A percentile compares a stretch with the other conserved stretches of the same genome.
phyloP scores from a whole-genome alignment of 2,329 filamentous ascomycete species.

The Lojkania enalia region DNA sequence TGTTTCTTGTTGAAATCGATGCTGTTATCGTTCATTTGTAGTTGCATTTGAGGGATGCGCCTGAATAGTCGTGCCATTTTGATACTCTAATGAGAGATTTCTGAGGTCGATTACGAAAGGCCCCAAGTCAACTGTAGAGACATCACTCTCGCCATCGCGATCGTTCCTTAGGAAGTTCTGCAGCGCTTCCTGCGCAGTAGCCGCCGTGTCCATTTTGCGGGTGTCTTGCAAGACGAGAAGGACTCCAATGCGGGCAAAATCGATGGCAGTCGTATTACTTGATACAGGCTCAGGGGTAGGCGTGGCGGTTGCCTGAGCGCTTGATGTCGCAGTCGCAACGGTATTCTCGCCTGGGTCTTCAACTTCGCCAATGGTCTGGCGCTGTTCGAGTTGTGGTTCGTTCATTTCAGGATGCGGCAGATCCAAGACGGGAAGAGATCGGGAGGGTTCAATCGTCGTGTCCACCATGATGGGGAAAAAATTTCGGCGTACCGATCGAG shows the following conservation, averaged over 20 bases:
- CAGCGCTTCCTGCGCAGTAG: conserved; percentile 49
- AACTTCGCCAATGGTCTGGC: conserved; percentile 39
- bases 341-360: conserved; percentile 30
- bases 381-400: conserved; percentile 14
- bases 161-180: conserved; percentile 42
- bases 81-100: conserved; percentile 34
- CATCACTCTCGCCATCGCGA: conserved; percentile 28
- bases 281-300: conserved; percentile 34
- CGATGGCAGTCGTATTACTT: conserved; percentile 43
- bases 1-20: too few relatives aligned
- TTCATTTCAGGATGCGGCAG: conserved; percentile 22
- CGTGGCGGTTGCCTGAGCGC: conserved; percentile 13
- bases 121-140: conserved; percentile 31
- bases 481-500: conserved; percentile 26
- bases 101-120: conserved; percentile 38
- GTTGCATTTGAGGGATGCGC: conserved; percentile 13
- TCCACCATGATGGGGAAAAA: conserved; percentile 26
- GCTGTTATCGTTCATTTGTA: conserved; percentile 4
- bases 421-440: conserved; percentile 29
- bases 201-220: conserved; percentile 44
- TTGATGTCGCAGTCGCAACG: conserved; percentile 15
- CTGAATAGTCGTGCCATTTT: conserved; percentile 38
- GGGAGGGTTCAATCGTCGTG: conserved; percentile 23
- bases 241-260: conserved; percentile 52
- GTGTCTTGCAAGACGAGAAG: conserved; percentile 51